Evolutionary conservation across 1,139 yeast genomes (phyloP), one percentile per base, ranked within the genome.

Genomic region (Saccharomyces hybrid): DNA sequence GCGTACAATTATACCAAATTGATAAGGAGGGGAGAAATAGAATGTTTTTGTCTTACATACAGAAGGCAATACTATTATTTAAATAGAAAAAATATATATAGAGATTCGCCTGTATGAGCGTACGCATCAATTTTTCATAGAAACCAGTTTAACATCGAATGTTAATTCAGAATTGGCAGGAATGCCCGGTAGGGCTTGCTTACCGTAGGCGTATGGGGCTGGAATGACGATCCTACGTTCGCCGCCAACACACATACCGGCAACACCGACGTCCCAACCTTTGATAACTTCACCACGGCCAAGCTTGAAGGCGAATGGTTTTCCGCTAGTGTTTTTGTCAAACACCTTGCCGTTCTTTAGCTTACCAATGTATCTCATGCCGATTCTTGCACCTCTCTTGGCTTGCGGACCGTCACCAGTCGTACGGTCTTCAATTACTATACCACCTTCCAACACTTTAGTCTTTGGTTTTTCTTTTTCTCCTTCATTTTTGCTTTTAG

Each of bases 261-360:
- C 89, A 66, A 93, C 95, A 79, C 99, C 99, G 67, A 91, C 80
- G 72, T 93, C 99, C 86, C 96, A 93, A 61, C 98, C 99, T 75
- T 88, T 89, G 78, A 93, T 95, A 69, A 96, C 97, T 76, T 95
- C 98, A 70, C 99, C 99, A 73, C 87, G 88, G 67, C 99, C 99
- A 65, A 93, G 82, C 62, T 82, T 83, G 76, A 93, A 93, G 61
- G 77, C 75, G 73, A 93, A 93, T 68, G 99, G 99, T 78, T 89
- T 91, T 66, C 99, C 99, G 63, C 86, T 81, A 65, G 97, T 90
- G 83, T 93, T 93, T 75, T 93, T 90, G 80, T 93, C 99, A 67
- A 93, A 93, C 50, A 88, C 91, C 73, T 88, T 88, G 64, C 98
- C 99, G 77, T 90, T 90, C 78, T 87, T 86, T 73, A 93, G 84